Evolutionary conservation across 495 filamentous ascomycete genomes (phyloP), one percentile per base, ranked within the genome.

Genomic region (Aspergillus asperescens): DNA sequence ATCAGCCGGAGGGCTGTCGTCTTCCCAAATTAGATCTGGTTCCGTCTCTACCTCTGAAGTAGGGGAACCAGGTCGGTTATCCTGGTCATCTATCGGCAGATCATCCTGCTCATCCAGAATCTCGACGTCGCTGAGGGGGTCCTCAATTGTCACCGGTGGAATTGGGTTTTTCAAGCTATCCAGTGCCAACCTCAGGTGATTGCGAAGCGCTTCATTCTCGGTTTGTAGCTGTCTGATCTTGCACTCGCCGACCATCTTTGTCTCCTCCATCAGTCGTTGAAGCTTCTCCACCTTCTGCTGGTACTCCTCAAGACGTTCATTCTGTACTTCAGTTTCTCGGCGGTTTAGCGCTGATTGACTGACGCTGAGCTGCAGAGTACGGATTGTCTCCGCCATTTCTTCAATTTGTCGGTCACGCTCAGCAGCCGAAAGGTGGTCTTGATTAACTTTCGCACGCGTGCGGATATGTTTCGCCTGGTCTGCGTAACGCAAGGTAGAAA

Each of bases 381-480:
- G 85, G 57, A 98, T 97, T 51, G 90, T 92, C 59, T 92, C 90
- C 6, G 88, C 85, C 93, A 98, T 96, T 50, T 89, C 88, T 0
- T 80, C 77, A 57, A 98, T 96, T 71, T 96, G 88, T 15, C 87
- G 88, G 67, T 98, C 93, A 52, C 94, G 84, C 70, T 96, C 86
- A 2, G 90, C 91, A 15, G 85, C 78, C 16, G 84, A 87, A 54
- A 96, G 79, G 60, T 85, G 82, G 65, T 96, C 91, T 72, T 96
- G 88, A 73, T 98, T 98, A 58, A 95, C 88, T 23, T 86, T 82
- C n/a, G 94, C 93, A 20, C 87, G 86, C n/a, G 90, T 97, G 60
- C 92, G 90, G 69, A 98, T 98, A 27, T 85, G 84, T 75, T 98
- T 98, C 45, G 93, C 93, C 71, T 97, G 94, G 70, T 97, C 92